Evolutionary conservation across 345 rosid genomes (phyloP), one percentile per base, ranked within the genome.

Genomic region (Aurinia saxatilis): DNA sequence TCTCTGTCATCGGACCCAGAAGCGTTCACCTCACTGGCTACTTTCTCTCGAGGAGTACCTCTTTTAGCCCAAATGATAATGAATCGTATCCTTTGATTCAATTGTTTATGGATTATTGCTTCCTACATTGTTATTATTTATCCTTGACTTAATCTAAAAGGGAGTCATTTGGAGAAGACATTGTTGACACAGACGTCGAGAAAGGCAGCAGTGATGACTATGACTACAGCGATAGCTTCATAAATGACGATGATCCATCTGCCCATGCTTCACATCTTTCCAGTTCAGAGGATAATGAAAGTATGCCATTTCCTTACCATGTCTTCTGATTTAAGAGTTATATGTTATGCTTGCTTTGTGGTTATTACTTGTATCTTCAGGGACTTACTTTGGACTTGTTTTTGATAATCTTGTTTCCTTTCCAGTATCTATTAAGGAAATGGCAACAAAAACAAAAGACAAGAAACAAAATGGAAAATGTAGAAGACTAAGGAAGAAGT

Each of bases 21-120:
- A 79, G 80, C 41, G 75, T 90, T 66, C 97, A 86, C 57, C 81
- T 90, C 47, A 71, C 90, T 38, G 95, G 95, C 62, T 84, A 80
- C 78, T 87, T 75, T 74, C 40, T 71, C 13, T 54, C 60, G 30
- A 36, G 56, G 45, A 63, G 68, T 40, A 18, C 63, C 3, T 50
- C 15, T 9, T 56, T 36, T 19, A 39, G 44, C 3, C 54, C 2
- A 7, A 55, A 23, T n/a, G 68, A 75, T 14, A 89, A 78, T 18
- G 83, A 78, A 10, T 77, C 83, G 86, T 89, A 89, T 89, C 88
- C 85, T 81, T 64, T 46, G 54, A 50, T 23, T 2, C 14, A 7
- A 37, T 2, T 37, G 5, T 45, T 51, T 37, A 16, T 27, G 7
- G 18, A 35, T 46, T 54, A 6, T 36, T 13, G 31, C 17, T 66